These are phyloP conservation scores for Stygiomarasmius scandens DNA, from an alignment of 1,284 basidiomycete species.

Conservation along the genomic window DNA sequence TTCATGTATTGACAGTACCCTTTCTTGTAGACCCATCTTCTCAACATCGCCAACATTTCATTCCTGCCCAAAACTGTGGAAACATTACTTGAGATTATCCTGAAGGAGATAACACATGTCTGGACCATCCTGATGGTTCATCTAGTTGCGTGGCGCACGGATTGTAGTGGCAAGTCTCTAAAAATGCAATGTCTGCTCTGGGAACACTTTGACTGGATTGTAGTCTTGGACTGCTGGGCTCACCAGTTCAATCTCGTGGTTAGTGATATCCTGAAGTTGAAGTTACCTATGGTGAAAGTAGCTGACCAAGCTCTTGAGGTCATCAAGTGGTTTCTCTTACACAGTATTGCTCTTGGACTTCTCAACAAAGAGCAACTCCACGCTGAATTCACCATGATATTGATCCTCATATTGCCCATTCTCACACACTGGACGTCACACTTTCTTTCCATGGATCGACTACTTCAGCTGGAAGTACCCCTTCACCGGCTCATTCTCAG, in stretches of 20 bases:
- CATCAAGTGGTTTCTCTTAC: constrained; percentile 37
- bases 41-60: constrained; percentile 28
- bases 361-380: constrained; percentile 23
- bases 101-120: constrained; percentile 26
- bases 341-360: constrained; percentile 29
- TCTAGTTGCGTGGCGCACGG: constrained; percentile 30
- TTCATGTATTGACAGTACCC: background rate
- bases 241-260: constrained; percentile 38
- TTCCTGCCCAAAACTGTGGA: constrained; percentile 33
- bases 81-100: constrained; percentile 29
- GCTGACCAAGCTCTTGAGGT: constrained; percentile 26
- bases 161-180: constrained; percentile 32
- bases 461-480: constrained; percentile 22
- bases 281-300: constrained; percentile 12
- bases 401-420: constrained; percentile 31
- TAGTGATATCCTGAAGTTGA: constrained; percentile 29
- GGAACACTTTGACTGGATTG: constrained; percentile 20
- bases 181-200: constrained; percentile 30
- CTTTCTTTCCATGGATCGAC: constrained; percentile 24
- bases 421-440: constrained; percentile 36
- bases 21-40: constrained; percentile 21
- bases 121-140: constrained; percentile 18
- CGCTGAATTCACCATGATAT: background rate
- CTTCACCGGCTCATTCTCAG: constrained; percentile 19
- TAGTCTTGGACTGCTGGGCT: constrained; percentile 34